Base-by-base conservation (phyloP, 495 filamentous ascomycete species). In the Chlorociboria aeruginascens region DNA sequence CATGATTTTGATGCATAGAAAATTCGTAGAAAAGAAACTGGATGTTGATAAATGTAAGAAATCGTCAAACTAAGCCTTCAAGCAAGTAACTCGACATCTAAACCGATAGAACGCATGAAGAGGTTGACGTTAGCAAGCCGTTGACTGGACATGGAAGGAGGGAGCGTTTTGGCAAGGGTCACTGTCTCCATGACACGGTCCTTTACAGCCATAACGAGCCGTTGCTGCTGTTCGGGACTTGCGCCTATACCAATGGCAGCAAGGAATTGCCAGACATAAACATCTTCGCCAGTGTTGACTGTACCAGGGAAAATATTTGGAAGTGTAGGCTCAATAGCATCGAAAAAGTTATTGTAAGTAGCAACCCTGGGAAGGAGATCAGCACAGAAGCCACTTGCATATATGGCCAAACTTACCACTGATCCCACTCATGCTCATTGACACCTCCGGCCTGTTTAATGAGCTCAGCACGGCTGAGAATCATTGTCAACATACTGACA, bases 101-200 rank as follows among this genome's bases (percentile, higher is more conserved):
- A 72, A 4, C 92, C 93, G 63, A 98, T 97, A 44, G 90, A 92
- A 52, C 87, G 79, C 90, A 98, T 96, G 63, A 98, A 98, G 29
- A 98, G 68, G 64, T 98, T 97, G 54, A 98, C 93, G 60, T 95
- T 90, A 48, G 81, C 81, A 40, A 93, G 71, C 46, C 89, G 81
- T 60, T 82, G 76, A 55, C 75, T 79, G 13, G 82, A 77, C 77
- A 95, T 81, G 36, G 92, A 87, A 13, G 79, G 71, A 10, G 93
- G 92, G 11, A 97, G 77, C 2, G 84, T 86, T 70, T 92, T 95
- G 59, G 85, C 81, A 31, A 93, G 78, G 33, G 70, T 66, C 7
- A 96, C 83, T 3, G 92, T 97, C 60, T 95, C 92, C 88, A 97
- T 93, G 45, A 98, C 92, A 46, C 89, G 81, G 56, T 97, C 93